Evolutionary conservation across 1,284 basidiomycete genomes (phyloP), one percentile per base, ranked within the genome.

Genomic region (Pseudozyma sp.): DNA sequence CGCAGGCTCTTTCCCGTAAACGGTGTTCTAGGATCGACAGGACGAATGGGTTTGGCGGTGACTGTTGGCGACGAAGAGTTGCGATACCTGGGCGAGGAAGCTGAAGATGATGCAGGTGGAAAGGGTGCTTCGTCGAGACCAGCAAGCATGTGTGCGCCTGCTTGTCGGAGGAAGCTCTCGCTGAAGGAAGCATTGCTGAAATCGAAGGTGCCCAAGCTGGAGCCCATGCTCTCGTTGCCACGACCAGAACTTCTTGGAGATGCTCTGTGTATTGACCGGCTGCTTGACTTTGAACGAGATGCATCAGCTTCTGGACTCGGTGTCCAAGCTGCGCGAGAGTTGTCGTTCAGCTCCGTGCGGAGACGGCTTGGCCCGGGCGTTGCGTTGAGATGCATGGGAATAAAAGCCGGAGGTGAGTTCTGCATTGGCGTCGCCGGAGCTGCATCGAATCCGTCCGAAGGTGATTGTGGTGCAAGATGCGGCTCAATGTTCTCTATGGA

Each of bases 121-220:
- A 14, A 17, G 16, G 67, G 35, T 4, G 66, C 52, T 19, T 74
- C 71, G 19, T 68, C 68, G 1, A 80, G 62, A 1, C 78, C 78
- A 6, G 69, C 76, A 2, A 80, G 68, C 52, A 77, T 68, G 24
- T 68, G 67, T 8, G 74, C 78, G 6, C 74, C 78, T 45, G 77
- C 79, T n/a, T 69, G 72, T 8, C 68, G 73, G 5, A 81, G 48
- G 47, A 81, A 81, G 48, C 79, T 81, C 50, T 81, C 79, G 35
- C 71, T 72, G 62, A 81, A 81, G 16, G 78, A 79, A 33, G 76
- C 70, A 24, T 81, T 78, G 44, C 67, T 65, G 42, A 59, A 75
- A 34, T 75, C 72, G 24, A 70, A 70, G 5, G 59, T 68, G 7
- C 54, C 60, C 9, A 72, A 30, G n/a, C 69, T 72, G 6, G 68